Evolutionary conservation across 2,329 filamentous ascomycete genomes (phyloP).

Genomic region (Aspergillus ochraceoroseus): DNA sequence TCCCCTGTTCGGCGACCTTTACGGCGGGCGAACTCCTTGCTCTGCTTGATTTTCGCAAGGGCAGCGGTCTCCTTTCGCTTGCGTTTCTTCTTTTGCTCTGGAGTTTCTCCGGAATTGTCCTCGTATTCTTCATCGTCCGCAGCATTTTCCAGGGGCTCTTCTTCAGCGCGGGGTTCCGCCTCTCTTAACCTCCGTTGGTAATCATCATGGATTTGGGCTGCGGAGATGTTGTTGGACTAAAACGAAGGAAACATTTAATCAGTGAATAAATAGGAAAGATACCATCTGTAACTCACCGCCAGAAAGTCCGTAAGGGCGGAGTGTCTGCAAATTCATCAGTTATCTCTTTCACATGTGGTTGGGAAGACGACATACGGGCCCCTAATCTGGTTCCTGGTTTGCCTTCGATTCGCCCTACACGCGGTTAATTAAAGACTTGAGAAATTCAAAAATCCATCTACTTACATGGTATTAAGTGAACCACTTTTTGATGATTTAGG

Average conservation of each 20-base stretch:
- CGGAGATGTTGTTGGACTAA: slow-evolving; percentile 62
- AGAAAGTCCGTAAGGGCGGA: slow-evolving; percentile 65
- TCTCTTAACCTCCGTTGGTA: slow-evolving; percentile 52
- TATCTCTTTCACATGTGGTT: slow-evolving; percentile 1
- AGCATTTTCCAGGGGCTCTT: slow-evolving; percentile 27
- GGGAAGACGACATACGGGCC: slow-evolving; percentile 43
- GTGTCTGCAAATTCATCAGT: slow-evolving; percentile 43
- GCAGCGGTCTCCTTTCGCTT: slow-evolving; percentile 51
- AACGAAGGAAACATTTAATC: slow-evolving; percentile 1
- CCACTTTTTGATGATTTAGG: neutral
- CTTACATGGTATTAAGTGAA: slow-evolving; percentile 16
- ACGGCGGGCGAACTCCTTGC: slow-evolving; percentile 48
- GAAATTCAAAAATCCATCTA: neutral
- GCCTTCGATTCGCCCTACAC: slow-evolving; percentile 29
- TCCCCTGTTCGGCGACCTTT: slow-evolving; percentile 42
- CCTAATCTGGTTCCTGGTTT: slow-evolving; percentile 33
- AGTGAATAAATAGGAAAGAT: neutral
- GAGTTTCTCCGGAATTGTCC: slow-evolving; percentile 39
- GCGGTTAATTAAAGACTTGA: slow-evolving; percentile 7
- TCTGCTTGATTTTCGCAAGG: slow-evolving; percentile 46
- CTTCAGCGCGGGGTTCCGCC: slow-evolving; percentile 41
- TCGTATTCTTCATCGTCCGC: slow-evolving; percentile 32
- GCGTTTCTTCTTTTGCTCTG: slow-evolving; percentile 50
- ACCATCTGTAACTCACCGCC: slow-evolving; percentile 47
- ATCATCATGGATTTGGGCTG: slow-evolving; percentile 57